These are phyloP conservation scores for Suhomyces prunicola DNA, from an alignment of 805 yeast genomes.

Conservation along the genomic window DNA sequence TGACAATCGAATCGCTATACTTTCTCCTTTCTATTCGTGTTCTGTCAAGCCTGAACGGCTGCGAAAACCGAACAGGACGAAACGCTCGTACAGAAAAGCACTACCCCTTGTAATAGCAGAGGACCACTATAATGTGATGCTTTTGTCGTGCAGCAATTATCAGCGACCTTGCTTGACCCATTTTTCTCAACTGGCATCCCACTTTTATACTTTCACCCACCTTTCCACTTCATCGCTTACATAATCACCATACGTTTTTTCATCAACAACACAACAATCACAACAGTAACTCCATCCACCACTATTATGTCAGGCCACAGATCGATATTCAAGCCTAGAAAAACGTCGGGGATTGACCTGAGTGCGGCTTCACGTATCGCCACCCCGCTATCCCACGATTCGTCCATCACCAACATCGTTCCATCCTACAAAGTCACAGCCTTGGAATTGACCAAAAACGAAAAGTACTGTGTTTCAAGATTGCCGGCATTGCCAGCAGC, in stretches of 20 bases:
- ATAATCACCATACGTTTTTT: background rate
- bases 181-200: too few species aligned
- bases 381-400: background rate
- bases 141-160: too few species aligned
- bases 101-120: background rate
- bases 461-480: constrained; percentile 54
- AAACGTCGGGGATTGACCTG: constrained; percentile 1
- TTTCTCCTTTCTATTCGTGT: background rate
- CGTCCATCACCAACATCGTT: background rate
- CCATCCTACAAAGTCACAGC: constrained; percentile 2
- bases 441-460: constrained; percentile 54
- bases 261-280: background rate
- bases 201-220: background rate
- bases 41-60: background rate
- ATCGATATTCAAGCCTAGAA: constrained; percentile 9
- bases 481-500: constrained; percentile 55
- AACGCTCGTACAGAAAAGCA: background rate
- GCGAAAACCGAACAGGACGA: background rate
- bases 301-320: constrained; percentile 1
- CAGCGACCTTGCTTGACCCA: too few species aligned
- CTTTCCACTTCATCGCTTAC: background rate
- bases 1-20: background rate
- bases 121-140: too few species aligned
- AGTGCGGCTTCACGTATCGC: constrained; percentile 1
- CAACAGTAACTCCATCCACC: background rate